Evolutionary conservation across 116 monocot genomes (phyloP), one percentile per base, ranked within the genome.

Genomic region (Papilionanthe hybrid): DNA sequence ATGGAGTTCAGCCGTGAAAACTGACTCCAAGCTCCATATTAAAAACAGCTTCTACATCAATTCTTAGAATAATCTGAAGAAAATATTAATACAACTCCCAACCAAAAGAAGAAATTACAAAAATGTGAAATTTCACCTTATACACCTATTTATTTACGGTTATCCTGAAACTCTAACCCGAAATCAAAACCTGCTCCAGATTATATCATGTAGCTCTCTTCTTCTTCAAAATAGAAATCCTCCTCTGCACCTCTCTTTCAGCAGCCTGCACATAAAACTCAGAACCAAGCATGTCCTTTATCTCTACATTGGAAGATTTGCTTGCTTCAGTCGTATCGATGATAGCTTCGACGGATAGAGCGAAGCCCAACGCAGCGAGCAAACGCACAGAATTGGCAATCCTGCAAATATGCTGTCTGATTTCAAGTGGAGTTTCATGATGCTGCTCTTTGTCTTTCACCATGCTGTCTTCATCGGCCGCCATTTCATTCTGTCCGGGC

Each of bases 241-340:
- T 84, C 63, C 89, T 86, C 72, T 86, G 81, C 18, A 89, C 95
- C 84, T 99, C 95, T 44, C 85, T 86, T 80, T 99, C 95, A 7
- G 90, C 93, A 1, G 90, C 88, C 90, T 90, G 93, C 10, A 99
- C 93, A 84, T 86, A 90, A 82, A 99, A 99, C 79, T 99, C 99
- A 0, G 88, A 83, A 5, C 83, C 90, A 4, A 99, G 86, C 91
- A 99, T 95, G 82, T 95, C 95, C 29, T 89, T 89, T 75, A 93
- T 90, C 11, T 83, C 85, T 4, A 86, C 17, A 77, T 88, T 86
- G 11, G 80, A 81, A 1, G 86, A 79, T 17, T 76, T 5, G 41
- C 93, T 90, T 29, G 88, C 86, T 78, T 94, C 90, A 1, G 56
- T 91, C 0, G 90, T 86, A 27, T 91, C 91, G 0, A 87, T 42